Evolutionary conservation across 1,284 basidiomycete genomes (phyloP).

Genomic region (Schizophyllum commune): DNA sequence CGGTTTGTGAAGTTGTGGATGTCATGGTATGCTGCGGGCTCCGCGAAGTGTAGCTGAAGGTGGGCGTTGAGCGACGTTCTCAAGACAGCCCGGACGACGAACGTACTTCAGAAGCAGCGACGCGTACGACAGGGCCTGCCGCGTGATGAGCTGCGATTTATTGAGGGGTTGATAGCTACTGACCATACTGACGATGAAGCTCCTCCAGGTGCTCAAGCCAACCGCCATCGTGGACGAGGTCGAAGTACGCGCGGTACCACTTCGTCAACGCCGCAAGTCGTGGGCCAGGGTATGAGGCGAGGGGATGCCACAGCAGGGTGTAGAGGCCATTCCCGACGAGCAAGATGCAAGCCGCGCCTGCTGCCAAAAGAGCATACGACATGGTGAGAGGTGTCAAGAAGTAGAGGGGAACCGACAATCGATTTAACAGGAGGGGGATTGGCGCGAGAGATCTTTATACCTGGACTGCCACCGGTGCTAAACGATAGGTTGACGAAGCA

Average conservation of each 20-base stretch:
- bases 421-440: too few species aligned
- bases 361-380: not conserved
- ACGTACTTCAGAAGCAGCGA: conserved; percentile 2
- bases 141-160: not conserved
- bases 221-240: conserved; percentile 6
- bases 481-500: too few species aligned
- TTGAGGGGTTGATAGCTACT: not conserved
- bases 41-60: conserved; percentile 24
- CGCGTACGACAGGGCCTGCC: conserved; percentile 2
- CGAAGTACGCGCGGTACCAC: conserved; percentile 7
- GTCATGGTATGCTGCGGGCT: conserved; percentile 19
- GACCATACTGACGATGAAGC: conserved; percentile 7
- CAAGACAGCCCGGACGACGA: not conserved
- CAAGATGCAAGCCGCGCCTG: not conserved
- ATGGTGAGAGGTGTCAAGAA: not conserved
- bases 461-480: too few species aligned
- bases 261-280: conserved; percentile 3
- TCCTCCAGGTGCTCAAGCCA: conserved; percentile 3
- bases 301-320: not conserved
- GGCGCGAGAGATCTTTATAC: too few species aligned
- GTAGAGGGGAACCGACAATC: not conserved
- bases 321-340: not conserved
- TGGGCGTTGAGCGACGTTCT: not conserved
- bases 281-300: conserved; percentile 4
- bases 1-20: conserved; percentile 21